Evolutionary conservation across 2,329 filamentous ascomycete species (phyloP), one percentile per base, ranked within the genome.

Genomic region (Alternaria viburni): DNA sequence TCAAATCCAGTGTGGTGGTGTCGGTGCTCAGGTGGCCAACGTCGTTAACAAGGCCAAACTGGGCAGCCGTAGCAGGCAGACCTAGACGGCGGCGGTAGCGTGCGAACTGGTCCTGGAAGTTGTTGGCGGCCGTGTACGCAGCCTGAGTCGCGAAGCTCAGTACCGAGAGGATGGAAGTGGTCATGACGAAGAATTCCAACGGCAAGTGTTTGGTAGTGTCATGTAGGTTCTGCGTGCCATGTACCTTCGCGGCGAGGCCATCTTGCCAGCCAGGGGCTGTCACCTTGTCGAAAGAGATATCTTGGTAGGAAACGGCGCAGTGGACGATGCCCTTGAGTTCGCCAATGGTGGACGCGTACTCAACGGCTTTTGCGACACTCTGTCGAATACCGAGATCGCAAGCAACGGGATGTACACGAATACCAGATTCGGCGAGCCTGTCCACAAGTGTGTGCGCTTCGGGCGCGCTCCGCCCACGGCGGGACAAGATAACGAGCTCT

Each of bases 171-270:
- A 69, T 55, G 9, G 73, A 72, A 9, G 56, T 69, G 10, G 64
- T 59, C 65, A 76, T 71, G 54, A 68, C 36, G 65, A 77, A 77
- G 61, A 77, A 74, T 54, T 77, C 74, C 3, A 76, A 63, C 10
- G 59, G 32, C 15, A 59, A 44, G 4, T 49, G 9, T 2, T 57
- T 15, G 4, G 62, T 64, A 0, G 60, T 62, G 44, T 70, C 62
- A 64, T 77, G 75, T 3, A 77, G 67, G 45, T 76, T 74, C 23
- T 50, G 63, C 1, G 74, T 69, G 0, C 76, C 76, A 1, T 44
- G 28, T 6, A 79, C 72, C 43, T 79, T 78, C 5, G 74, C 67
- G 1, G 50, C 45, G 2, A 73, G 51, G 5, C 59, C 59, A 26
- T 66, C 59, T 3, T 30, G 47, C 54, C 46, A 57, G 25, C 26